phyloP scores from a whole-genome alignment of 345 rosid species.

The Anastatica hierochuntica region DNA sequence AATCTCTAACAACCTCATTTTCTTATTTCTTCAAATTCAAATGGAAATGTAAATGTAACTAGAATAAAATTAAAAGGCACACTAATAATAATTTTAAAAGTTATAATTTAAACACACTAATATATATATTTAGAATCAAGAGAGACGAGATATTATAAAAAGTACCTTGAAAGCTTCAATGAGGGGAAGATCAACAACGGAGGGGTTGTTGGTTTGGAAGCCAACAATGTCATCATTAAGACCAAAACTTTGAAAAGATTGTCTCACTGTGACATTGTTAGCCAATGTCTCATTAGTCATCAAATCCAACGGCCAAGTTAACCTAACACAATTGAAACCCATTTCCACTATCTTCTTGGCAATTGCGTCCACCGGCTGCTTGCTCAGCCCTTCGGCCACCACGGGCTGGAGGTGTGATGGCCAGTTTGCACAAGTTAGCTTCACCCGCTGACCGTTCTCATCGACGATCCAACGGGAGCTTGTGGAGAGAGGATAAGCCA shows the following conservation, averaged over 20 bases:
- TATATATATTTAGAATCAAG: neutral
- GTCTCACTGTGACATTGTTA: conserved; percentile 2
- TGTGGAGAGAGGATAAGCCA: conserved; percentile 25
- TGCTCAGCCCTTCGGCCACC: conserved; percentile 81
- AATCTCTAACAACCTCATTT: no score
- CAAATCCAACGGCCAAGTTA: conserved; percentile 24
- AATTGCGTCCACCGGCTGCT: conserved; percentile 42
- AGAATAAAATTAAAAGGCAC: no score
- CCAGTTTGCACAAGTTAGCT: conserved; percentile 28
- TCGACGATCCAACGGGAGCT: conserved; percentile 54
- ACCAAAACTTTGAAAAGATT: conserved; percentile 61
- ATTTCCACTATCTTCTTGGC: conserved; percentile 26
- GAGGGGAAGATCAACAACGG: conserved; percentile 67
- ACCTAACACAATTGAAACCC: neutral
- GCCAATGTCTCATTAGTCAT: conserved; percentile 51
- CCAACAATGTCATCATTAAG: conserved; percentile 55
- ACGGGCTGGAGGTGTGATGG: conserved; percentile 53
- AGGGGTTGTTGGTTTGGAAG: conserved; percentile 67
- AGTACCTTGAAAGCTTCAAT: conserved; percentile 70
- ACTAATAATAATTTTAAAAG: no score
- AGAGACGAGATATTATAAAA: neutral
- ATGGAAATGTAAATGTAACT: no score
- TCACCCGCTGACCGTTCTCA: conserved; percentile 39
- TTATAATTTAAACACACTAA: no score
- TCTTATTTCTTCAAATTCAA: no score